A percentile compares a stretch with the other conserved stretches of the same genome.
These are phyloP conservation scores for Dalbergia cultrata DNA, from an alignment of 306 rosid species.

Conservation along the genomic window DNA sequence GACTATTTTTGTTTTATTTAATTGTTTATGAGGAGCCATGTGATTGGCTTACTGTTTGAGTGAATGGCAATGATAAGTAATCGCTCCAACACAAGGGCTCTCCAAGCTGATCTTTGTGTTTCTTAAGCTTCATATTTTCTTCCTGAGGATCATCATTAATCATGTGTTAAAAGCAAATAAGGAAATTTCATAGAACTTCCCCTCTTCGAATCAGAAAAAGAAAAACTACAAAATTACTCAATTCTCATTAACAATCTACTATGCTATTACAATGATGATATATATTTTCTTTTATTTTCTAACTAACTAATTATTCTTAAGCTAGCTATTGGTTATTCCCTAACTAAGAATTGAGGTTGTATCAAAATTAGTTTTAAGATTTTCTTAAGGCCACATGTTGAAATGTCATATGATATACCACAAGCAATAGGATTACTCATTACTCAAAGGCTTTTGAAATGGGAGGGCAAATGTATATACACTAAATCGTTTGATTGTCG, in stretches of 20 bases:
- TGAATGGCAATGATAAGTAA: conserved; percentile 86
- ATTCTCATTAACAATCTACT: too few relatives aligned
- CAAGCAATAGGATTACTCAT: neutral
- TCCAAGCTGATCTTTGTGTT: conserved; percentile 70
- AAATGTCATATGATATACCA: conserved; percentile 14
- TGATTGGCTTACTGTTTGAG: conserved; percentile 72
- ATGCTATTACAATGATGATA: too few relatives aligned
- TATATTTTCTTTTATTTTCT: too few relatives aligned
- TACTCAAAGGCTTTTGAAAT: conserved; percentile 12
- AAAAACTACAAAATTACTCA: too few relatives aligned
- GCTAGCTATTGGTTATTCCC: too few relatives aligned
- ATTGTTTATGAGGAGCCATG: conserved; percentile 6
- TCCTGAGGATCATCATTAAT: conserved; percentile 60
- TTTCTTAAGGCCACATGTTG: conserved; percentile 17
- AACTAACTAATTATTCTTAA: too few relatives aligned
- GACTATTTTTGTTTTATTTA: neutral
- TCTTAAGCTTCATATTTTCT: conserved; percentile 80
- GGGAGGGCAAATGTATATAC: neutral
- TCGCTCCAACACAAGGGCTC: conserved; percentile 83
- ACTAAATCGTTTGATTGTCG: conserved; percentile 5
- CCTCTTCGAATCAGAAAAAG: neutral
- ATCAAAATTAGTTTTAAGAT: conserved; percentile 5
- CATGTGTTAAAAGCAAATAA: conserved; percentile 28
- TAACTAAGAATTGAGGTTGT: neutral
- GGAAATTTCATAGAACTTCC: neutral